Evolutionary conservation across 2,329 filamentous ascomycete genomes (phyloP), one percentile per base, ranked within the genome.

Genomic region (Cercospora janseana): DNA sequence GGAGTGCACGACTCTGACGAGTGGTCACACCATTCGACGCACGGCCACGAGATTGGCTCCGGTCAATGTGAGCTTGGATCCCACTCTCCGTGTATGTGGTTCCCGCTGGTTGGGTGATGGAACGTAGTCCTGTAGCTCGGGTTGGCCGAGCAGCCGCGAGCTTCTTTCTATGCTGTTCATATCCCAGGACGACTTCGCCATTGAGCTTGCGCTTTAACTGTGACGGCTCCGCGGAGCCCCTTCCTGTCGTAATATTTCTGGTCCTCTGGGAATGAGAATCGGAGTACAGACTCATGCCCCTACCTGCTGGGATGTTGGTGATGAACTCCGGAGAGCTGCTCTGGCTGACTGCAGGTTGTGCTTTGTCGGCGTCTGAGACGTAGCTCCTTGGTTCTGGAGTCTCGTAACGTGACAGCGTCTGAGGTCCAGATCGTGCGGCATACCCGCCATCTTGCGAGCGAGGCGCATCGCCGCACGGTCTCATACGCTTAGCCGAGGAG

Each of bases 321-420:
- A 61, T 34, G 47, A 62, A 59, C 4, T 51, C 58, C 8, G 61
- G 59, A 8, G 61, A 62, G 55, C 60, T 63, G 46, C 59, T 63
- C 51, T 49, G 38, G 5, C 31, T 42, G 6, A 15, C 6, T 23
- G 23, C 26, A 12, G 28, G 13, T 21, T 8, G 8, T 13, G 16
- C 12, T 32, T 13, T 26, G 13, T 18, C 24, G 21, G 23, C 31
- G 6, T 31, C 8, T 9, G 16, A 18, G 4, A 13, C 12, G 29
- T 24, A 26, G 42, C 18, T 7, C n/a, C 29, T 43, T 18, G 49
- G 55, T 16, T 55, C 45, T 18, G 55, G 55, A 2, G 52, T 55
- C 46, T 47, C 23, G 26, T 44, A 49, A 4, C 43, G 35, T 21
- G 42, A 10, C 6, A 21, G 32, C 27, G 10, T 13, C 18, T 13